Evolutionary conservation across 148 eudicot genomes (phyloP), one percentile per base, ranked within the genome.

Genomic region (Rhododendron simsii): DNA sequence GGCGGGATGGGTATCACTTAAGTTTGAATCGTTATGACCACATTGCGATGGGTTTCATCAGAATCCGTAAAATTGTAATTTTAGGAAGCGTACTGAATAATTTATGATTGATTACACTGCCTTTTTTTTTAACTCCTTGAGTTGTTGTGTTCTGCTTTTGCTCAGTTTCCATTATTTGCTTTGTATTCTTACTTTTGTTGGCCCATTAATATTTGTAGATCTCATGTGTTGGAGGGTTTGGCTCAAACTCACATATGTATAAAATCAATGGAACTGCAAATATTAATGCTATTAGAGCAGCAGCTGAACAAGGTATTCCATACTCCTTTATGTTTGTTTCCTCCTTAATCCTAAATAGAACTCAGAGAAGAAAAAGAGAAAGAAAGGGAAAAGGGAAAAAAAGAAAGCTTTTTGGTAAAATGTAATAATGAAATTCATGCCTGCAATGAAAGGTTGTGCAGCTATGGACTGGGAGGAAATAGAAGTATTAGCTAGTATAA

Each of bases 201-300:
- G 81, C 57, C 67, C n/a, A 28, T 73, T 6, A 33, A 86, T 45
- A 69, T 89, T 73, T 90, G 91, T 89, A 97, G 99, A 91, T 97
- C 84, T 97, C 99, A 75, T 97, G 99, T 88, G 93, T 97, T 86
- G 99, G 99, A 82, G 96, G 98, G 84, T 97, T 97, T 93, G 99
- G 99, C 83, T 95, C 99, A 76, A 97, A 94, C 83, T 83, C 98
- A 59, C 50, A 87, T 78, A 97, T 97, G 99, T 97, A 97, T 90
- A 97, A 95, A 83, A 91, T 94, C 89, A 97, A 97, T 89, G 99
- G 99, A 45, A 93, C 99, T 85, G 99, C 98, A 83, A 97, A 97
- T 85, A 95, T 97, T 73, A 97, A 95, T 91, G 98, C 99, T 61
- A 91, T 97, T 85, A 91, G 94, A 93, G 96, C 94, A 83, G 98